Evolutionary conservation across 2,329 filamentous ascomycete genomes (phyloP).

Genomic region (Massarina eburnea): DNA sequence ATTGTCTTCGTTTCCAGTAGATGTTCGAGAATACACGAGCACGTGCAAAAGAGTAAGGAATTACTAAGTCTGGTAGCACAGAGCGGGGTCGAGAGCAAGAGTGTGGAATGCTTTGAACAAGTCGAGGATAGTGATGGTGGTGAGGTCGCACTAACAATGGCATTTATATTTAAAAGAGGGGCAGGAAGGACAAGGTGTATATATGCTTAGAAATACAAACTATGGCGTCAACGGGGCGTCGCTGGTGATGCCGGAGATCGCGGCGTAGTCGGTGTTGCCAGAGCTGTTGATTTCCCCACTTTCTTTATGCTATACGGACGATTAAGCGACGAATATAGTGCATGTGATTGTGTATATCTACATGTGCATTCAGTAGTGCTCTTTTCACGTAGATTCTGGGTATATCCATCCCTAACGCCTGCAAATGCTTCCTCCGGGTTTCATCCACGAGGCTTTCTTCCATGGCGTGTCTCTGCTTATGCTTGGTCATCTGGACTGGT

Average conservation of each 20-base stretch:
- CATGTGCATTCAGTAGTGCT: neutral
- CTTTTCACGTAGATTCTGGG: neutral
- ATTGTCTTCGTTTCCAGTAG: neutral
- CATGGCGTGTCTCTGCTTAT: neutral
- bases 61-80: too few relatives aligned
- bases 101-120: too few relatives aligned
- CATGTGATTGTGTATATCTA: neutral
- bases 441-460: neutral
- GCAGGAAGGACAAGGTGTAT: neutral
- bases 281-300: too few relatives aligned
- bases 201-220: neutral
- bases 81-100: too few relatives aligned
- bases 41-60: neutral
- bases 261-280: too few relatives aligned
- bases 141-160: too few relatives aligned
- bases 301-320: neutral
- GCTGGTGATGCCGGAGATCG: neutral
- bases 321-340: neutral
- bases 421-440: neutral
- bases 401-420: conserved; percentile 2
- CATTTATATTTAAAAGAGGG: neutral
- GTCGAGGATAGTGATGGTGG: too few relatives aligned
- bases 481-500: neutral
- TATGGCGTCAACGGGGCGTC: neutral
- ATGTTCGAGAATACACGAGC: neutral